These are phyloP conservation scores for Nemania abortiva DNA, from an alignment of 2,329 filamentous ascomycete genomes.

Conservation along the genomic window DNA sequence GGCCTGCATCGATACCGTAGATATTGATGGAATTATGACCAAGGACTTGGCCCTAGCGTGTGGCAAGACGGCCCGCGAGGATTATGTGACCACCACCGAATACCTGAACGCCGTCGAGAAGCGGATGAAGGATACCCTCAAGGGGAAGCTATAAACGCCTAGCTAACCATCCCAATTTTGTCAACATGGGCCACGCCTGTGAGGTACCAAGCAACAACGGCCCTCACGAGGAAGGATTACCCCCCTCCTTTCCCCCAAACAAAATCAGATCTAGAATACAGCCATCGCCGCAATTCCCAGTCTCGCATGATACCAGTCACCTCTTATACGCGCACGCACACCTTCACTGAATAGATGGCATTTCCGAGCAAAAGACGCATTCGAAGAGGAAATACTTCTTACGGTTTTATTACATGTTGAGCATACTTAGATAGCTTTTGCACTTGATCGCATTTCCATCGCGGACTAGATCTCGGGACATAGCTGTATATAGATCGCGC, in stretches of 20 bases:
- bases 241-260: no score
- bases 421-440: constrained; percentile 21
- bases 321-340: neutral
- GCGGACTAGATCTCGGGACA: constrained; percentile 25
- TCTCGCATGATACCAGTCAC: constrained; percentile 13
- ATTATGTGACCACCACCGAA: constrained; percentile 92
- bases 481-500: constrained; percentile 32
- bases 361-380: constrained; percentile 20
- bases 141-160: constrained; percentile 74
- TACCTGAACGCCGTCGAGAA: constrained; percentile 94
- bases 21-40: constrained; percentile 96
- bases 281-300: neutral
- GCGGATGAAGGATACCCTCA: constrained; percentile 83
- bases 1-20: constrained; percentile 94
- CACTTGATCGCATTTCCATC: constrained; percentile 15
- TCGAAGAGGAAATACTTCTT: neutral
- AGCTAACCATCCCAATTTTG: neutral
- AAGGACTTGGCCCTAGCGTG: constrained; percentile 98
- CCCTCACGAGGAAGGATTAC: constrained; percentile 8
- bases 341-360: constrained; percentile 23
- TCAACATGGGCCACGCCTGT: neutral
- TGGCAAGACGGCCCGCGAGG: constrained; percentile 84
- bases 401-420: constrained; percentile 8
- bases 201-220: neutral
- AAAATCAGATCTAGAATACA: constrained; percentile 23